Evolutionary conservation across 2,329 filamentous ascomycete species (phyloP), one percentile per base, ranked within the genome.

Genomic region (Amphichorda felina): DNA sequence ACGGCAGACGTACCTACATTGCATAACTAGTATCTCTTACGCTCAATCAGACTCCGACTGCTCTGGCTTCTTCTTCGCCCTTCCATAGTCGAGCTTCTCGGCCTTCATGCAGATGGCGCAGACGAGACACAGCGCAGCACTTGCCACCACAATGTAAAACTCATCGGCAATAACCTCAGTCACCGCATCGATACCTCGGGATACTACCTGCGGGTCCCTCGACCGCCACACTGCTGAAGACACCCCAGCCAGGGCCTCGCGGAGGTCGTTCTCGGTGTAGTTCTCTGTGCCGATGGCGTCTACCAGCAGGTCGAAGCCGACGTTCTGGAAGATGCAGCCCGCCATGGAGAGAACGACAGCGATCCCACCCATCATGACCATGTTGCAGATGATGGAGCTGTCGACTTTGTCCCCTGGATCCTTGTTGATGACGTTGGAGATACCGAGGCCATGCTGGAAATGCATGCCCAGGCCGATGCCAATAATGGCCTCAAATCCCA

Each of bases 391-490:
- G 1, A 51, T 48, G 9, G 50, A 41, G 30, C 46, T 46, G 38
- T 59, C 56, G 6, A 53, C 38, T 3, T 45, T 44, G 7, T 44
- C 39, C 7, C 49, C 39, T 6, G 21, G 21, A 2, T 53, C 38
- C 17, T 53, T 50, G 18, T 47, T 46, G 30, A 50, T 47, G 17
- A 46, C 41, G 26, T 50, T 51, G 8, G 48, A 48, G 10, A 58
- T 47, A 29, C 49, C 50, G 6, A 51, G 45, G 6, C 50, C 46
- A 2, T 53, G 45, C 35, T 54, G 52, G 40, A 50, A 56, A 14
- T 49, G 43, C 24, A 55, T 41, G 7, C 56, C 55, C 0, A 53
- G 38, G 1, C 54, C 55, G 4, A 52, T 43, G 6, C 53, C 55
- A 3, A 56, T 36, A 13, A 59, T 40, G 13, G 50, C 46, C 16